phyloP scores from a whole-genome alignment of 495 filamentous ascomycete species.

The Terfezia claveryi region DNA sequence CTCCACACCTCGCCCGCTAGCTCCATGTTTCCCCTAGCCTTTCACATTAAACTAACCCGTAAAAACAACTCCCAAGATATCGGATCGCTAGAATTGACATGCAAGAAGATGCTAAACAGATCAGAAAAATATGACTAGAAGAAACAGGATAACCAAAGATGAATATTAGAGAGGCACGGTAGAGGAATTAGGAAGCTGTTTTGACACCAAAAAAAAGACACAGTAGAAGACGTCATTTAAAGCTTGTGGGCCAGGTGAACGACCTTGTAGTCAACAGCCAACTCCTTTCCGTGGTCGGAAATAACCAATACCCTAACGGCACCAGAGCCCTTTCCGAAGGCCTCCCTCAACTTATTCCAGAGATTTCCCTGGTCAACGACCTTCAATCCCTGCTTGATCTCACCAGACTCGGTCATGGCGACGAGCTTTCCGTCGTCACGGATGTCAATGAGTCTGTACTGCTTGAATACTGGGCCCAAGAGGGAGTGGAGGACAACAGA shows the following conservation, averaged over 20 bases:
- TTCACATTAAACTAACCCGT: too few relatives aligned
- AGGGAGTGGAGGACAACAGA: constrained; percentile 98
- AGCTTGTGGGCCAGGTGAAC: constrained; percentile 38
- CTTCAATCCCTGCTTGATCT: constrained; percentile 89
- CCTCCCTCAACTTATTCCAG: constrained; percentile 55
- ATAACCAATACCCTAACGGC: constrained; percentile 88
- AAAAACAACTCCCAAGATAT: too few relatives aligned
- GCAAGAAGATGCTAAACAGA: too few relatives aligned
- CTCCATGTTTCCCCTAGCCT: too few relatives aligned
- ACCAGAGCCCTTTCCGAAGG: constrained; percentile 81
- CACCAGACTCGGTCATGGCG: constrained; percentile 70
- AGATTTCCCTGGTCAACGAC: constrained; percentile 86
- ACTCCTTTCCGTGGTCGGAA: constrained; percentile 77
- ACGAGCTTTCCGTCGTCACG: constrained; percentile 64
- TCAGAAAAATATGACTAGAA: too few relatives aligned
- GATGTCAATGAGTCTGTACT: constrained; percentile 97
- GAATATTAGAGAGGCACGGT: too few relatives aligned
- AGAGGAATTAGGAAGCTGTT: too few relatives aligned
- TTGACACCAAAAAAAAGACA: constrained; percentile 11
- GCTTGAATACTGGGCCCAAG: constrained; percentile 99
- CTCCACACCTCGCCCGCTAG: too few relatives aligned
- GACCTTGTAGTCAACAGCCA: constrained; percentile 97
- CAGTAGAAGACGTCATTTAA: constrained; percentile 9
- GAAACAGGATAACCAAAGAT: too few relatives aligned
- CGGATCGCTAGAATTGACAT: too few relatives aligned